Evolutionary conservation across 2,329 filamentous ascomycete species (phyloP), one percentile per base, ranked within the genome.

Genomic region (Paecilomyces variotii): DNA sequence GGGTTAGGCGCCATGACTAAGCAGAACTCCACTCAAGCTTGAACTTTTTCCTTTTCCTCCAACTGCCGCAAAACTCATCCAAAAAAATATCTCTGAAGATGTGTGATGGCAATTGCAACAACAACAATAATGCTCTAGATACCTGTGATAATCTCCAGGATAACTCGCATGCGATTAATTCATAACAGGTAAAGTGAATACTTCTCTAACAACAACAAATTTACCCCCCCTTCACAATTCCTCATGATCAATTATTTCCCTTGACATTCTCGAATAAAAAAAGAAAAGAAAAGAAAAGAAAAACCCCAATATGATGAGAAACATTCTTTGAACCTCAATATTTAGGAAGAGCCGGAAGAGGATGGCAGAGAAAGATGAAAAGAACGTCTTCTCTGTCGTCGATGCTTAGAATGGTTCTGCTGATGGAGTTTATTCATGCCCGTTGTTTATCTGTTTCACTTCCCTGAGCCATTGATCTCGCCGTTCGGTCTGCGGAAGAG

Each of bases 311-410:
- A 77, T 77, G 75, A 77, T 77, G 75, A 77, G 70, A 73, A 45
- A 68, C 62, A 60, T 68, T 69, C 67, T 67, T 39, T 67, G 72
- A 76, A 76, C 74, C 75, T 68, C 65, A 56, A 68, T 68, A 71
- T 63, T 68, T 77, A 77, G 75, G 75, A 77, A 77, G 75, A 77
- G 75, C 75, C 75, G 75, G 74, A 77, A 77, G 66, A 77, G 75
- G 75, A 77, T 77, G 75, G 57, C 75, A 70, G 59, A 56, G 45
- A 32, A 32, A 45, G 39, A 45, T 45, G 9, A 45, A 45, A 45
- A 45, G n/a, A 24, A 45, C 19, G 7, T 45, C 39, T 45, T 19
- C 62, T 62, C 67, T 73, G 75, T 72, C 69, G 75, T 77, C 75
- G 75, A 67, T 77, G 75, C 75, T 77, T 77, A 77, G 66, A 77